Base-by-base conservation (phyloP, 116 monocot species). In the Iris pallida region DNA sequence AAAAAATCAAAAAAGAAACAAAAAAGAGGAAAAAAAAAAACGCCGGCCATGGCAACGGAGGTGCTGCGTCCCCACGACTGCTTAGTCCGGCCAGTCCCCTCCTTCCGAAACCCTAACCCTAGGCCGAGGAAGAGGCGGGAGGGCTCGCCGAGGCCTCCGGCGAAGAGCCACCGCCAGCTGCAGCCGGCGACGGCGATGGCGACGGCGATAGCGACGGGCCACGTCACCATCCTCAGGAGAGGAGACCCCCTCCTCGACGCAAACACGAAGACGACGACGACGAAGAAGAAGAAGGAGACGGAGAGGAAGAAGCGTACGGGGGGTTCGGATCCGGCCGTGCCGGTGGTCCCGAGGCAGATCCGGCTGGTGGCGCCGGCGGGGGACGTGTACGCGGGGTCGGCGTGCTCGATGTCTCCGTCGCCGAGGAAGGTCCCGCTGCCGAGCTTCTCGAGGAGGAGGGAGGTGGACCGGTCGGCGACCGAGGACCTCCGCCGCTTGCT, bases 341-440 rank as follows among this genome's bases (percentile, higher is more conserved):
- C 14, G 61, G 0, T 44, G 20, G 20, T 5, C 42, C 8, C 6
- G 54, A 67, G 17, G 42, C 43, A 30, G 66, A n/a, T 78, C 5
- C 42, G 45, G 48, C 20, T 63, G 61, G 60, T 16, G 18, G n/a
- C 41, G 5, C 18, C 16, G 19, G 20, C 12, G 30, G 63, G 5
- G 42, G 56, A 76, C 17, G 69, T 42, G 63, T 80, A 75, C 60
- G 80, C 80, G 2, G 80, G 80, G 10, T 20, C 75, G 46, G 80
- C 65, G 57, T 71, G 69, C 61, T 52, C 70, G 53, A 59, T 44
- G 43, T 72, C 78, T 45, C 78, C 78, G 17, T 67, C 78, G 48
- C 78, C 78, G 46, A 54, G 61, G 72, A 44, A 66, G 72, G 56
- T 78, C 46, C 78, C 78, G 64, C 47, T 78, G 53, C 78, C 78